These are phyloP conservation scores for Hansenula anomala DNA, from an alignment of 1,139 yeast species.

Conservation along the genomic window DNA sequence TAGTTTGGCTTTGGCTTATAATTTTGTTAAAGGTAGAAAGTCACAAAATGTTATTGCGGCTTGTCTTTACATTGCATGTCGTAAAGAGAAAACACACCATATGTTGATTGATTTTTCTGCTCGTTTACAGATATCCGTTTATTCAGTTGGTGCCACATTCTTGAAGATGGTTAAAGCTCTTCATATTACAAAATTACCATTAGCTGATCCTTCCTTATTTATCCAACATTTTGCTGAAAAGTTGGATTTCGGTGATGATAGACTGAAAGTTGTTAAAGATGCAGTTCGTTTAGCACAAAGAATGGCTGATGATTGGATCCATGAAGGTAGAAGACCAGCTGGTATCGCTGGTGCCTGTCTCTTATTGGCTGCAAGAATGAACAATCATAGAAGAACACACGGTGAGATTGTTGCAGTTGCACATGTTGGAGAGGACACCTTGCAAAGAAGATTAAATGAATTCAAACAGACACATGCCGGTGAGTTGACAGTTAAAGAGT, in stretches of 20 bases:
- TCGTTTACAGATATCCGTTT: constrained; percentile 83
- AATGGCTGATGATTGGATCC: constrained; percentile 94
- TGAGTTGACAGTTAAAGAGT: constrained; percentile 63
- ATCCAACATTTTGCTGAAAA: constrained; percentile 92
- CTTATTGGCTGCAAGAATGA: constrained; percentile 91
- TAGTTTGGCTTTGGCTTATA: constrained; percentile 74
- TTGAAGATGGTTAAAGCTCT: constrained; percentile 82
- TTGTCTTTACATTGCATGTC: constrained; percentile 90
- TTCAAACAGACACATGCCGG: constrained; percentile 79
- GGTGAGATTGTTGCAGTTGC: constrained; percentile 94
- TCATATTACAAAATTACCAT: constrained; percentile 70
- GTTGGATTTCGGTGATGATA: constrained; percentile 68
- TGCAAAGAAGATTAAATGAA: constrained; percentile 85
- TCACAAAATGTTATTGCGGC: constrained; percentile 95
- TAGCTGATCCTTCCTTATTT: constrained; percentile 91
- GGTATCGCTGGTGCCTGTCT: constrained; percentile 98
- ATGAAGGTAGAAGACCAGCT: constrained; percentile 95
- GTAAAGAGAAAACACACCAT: constrained; percentile 86
- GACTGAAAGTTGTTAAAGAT: constrained; percentile 74
- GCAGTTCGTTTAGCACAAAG: constrained; percentile 83
- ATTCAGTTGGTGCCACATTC: constrained; percentile 93
- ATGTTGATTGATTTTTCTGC: constrained; percentile 95
- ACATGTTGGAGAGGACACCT: constrained; percentile 90
- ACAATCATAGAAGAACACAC: constrained; percentile 86
- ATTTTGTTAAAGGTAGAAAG: constrained; percentile 92